These are phyloP conservation scores for Gypsophila paniculata DNA, from an alignment of 179 eudicot genomes.

Conservation along the genomic window DNA sequence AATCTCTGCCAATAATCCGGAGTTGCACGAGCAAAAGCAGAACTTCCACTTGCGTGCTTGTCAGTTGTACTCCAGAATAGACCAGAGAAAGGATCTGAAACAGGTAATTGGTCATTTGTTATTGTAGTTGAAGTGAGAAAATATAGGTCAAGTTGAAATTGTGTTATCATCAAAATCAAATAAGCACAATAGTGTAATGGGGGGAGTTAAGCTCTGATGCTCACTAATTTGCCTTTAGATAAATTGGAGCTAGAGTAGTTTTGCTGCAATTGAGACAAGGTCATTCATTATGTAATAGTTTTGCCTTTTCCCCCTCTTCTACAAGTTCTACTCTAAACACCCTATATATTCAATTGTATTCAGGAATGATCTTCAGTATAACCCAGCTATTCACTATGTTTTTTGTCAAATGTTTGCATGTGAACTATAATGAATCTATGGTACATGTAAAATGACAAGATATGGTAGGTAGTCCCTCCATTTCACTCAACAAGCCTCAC, in stretches of 20 bases:
- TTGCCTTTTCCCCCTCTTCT: background rate
- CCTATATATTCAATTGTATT: background rate
- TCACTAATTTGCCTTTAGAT: too few relatives aligned
- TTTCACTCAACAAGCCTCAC: too few relatives aligned
- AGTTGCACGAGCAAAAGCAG: slow-evolving; percentile 29
- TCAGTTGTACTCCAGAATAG: slow-evolving; percentile 16
- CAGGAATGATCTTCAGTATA: too few relatives aligned
- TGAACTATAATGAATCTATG: too few relatives aligned
- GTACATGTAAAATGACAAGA: too few relatives aligned
- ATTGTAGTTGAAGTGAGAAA: background rate
- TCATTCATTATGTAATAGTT: background rate
- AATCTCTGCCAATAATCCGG: slow-evolving; percentile 25
- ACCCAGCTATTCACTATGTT: background rate
- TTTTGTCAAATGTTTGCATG: background rate
- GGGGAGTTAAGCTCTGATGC: background rate
- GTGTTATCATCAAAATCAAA: too few relatives aligned
- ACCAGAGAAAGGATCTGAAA: slow-evolving; percentile 24
- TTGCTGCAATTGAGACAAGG: background rate
- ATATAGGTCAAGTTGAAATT: too few relatives aligned
- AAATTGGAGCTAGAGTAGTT: background rate
- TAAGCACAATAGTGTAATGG: background rate
- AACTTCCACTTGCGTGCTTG: slow-evolving; percentile 28
- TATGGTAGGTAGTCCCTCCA: too few relatives aligned
- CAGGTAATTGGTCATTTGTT: background rate
- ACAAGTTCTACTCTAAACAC: background rate